These are phyloP conservation scores for Saccharomyces eubayanus DNA, from an alignment of 805 yeast species.

Conservation along the genomic window DNA sequence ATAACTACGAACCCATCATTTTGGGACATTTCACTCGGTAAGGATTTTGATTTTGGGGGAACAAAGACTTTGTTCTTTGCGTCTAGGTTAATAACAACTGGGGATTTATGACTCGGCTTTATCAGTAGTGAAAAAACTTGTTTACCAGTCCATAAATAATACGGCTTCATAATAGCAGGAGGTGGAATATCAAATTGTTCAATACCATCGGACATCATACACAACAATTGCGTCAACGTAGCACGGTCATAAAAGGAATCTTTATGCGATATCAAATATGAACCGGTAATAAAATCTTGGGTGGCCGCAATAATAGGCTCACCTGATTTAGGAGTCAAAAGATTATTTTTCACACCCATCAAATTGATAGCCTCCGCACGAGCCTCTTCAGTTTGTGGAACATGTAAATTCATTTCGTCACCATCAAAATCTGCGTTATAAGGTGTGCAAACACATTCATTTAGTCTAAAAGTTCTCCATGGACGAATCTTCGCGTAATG, in stretches of 20 bases:
- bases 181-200: slow-evolving; percentile 89
- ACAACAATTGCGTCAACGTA: slow-evolving; percentile 66
- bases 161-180: slow-evolving; percentile 88
- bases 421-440: slow-evolving; percentile 99
- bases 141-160: slow-evolving; percentile 91
- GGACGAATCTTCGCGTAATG: slow-evolving; percentile 96
- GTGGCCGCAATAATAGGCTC: slow-evolving; percentile 99
- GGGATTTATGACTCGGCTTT: slow-evolving; percentile 66
- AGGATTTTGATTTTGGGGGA: slow-evolving; percentile 59
- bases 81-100: slow-evolving; percentile 82
- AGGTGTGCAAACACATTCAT: slow-evolving; percentile 98
- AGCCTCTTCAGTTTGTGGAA: slow-evolving; percentile 98
- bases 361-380: slow-evolving; percentile 96
- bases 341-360: slow-evolving; percentile 95
- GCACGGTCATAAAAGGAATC: slow-evolving; percentile 90
- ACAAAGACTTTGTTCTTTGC: slow-evolving; percentile 86
- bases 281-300: slow-evolving; percentile 97
- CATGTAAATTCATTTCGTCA: slow-evolving; percentile 98
- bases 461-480: slow-evolving; percentile 94
- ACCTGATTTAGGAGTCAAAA: slow-evolving; percentile 94
- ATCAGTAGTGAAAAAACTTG: slow-evolving; percentile 86
- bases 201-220: slow-evolving; percentile 94
- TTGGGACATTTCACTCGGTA: slow-evolving; percentile 91
- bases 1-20: slow-evolving; percentile 92
- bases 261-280: slow-evolving; percentile 84